Evolutionary conservation across 164 flowering plant species (phyloP), one percentile per base, ranked within the genome.

Genomic region (Chimonanthus praecox): DNA sequence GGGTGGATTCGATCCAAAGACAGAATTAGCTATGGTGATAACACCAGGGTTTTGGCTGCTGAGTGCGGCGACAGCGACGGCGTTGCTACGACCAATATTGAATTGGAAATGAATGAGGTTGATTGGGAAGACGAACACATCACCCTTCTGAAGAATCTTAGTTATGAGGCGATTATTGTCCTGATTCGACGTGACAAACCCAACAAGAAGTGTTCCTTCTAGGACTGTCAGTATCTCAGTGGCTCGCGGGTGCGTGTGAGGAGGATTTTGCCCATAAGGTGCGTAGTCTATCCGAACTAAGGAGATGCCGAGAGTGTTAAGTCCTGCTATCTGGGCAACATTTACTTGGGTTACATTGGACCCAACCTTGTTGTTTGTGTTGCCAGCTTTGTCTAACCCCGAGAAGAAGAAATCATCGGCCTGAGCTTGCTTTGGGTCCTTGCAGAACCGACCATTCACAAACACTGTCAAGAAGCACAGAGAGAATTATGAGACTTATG

Each of bases 391-490:
- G 60, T 78, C 60, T 15, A 78, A 68, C 13, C 77, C 71, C 2
- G 4, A 5, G 58, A 65, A 74, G 64, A 21, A 75, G 75, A 78
- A 75, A n/a, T 74, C 75, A 11, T 72, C 20, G 2, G 79, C 68
- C 11, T 18, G 4, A 43, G 49, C 79, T 13, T 15, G 63, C 50
- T 49, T 72, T 7, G 75, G 72, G 72, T 76, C 75, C 69, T 72
- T 76, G 75, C 79, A 76, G 20, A 61, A 58, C 66, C 7, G 48
- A 16, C 79, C 79, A 67, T 72, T 76, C 48, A 64, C 74, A 44
- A 64, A 21, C 20, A 72, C 74, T 72, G 68, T 11, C 4, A 54
- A 49, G 33, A 33, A 33, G 33, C 2, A 33, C 33, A 33, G 1
- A 33, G 2, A 33, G 33, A 33, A 33, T 33, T 33, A 33, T 33